A percentile compares a stretch with the other conserved stretches of the same genome.
Conservation (phyloP, 2,329 filamentous ascomycete species). For the Alternaria atra region DNA sequence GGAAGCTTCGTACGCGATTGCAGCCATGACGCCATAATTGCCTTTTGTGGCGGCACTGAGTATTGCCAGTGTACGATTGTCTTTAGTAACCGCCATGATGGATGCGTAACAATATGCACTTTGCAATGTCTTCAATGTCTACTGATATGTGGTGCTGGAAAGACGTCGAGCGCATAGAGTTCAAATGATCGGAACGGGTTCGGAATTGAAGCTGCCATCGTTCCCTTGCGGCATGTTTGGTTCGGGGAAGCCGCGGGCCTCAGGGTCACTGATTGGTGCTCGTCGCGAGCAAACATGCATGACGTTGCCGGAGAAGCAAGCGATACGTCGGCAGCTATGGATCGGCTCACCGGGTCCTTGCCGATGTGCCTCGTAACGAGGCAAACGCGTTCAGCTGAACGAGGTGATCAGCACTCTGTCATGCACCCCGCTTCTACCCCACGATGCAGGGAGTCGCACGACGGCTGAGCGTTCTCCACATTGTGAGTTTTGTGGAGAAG, state of each 20-base stretch:
- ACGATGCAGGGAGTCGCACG: constrained; percentile 6
- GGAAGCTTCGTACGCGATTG: constrained; percentile 40
- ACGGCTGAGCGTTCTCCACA: neutral
- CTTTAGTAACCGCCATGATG: constrained; percentile 27
- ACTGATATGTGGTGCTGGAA: neutral
- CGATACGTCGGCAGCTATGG: neutral
- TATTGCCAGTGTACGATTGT: constrained; percentile 55
- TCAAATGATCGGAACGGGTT: constrained; percentile 9
- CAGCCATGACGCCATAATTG: constrained; percentile 66
- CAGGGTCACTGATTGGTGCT: constrained; percentile 12
- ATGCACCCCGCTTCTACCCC: constrained; percentile 24
- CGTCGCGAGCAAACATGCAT: constrained; percentile 14
- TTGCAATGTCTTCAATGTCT: neutral
- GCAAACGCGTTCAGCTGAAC: constrained; percentile 1
- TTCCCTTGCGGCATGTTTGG: neutral
- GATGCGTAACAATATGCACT: neutral
- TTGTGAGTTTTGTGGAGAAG: neutral
- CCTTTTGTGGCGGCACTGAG: constrained; percentile 64
- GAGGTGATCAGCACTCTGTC: neutral
- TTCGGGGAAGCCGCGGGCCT: constrained; percentile 9
- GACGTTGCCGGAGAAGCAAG: neutral
- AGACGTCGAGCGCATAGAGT: neutral
- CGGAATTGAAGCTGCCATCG: neutral
- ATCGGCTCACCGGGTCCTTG: neutral
- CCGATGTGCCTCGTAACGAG: constrained; percentile 34